Evolutionary conservation across 345 rosid genomes (phyloP).

Genomic region (Cardamine chenopodiifolia): DNA sequence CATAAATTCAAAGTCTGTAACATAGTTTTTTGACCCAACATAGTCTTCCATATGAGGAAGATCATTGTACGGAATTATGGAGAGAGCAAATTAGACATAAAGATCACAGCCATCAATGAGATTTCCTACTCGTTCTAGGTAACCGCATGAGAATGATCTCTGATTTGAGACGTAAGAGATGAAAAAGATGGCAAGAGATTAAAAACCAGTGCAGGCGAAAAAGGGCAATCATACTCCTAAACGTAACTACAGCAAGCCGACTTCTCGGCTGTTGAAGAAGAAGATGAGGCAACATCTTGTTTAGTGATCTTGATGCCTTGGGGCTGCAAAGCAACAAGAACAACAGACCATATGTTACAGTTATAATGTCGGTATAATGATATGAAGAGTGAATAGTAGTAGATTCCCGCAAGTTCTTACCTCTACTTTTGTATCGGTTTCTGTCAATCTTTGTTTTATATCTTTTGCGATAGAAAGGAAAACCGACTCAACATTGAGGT

Average conservation of each 20-base stretch:
- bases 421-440: conserved; percentile 44
- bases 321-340: conserved; percentile 46
- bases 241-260: conserved; percentile 66
- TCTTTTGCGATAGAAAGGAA: conserved; percentile 64
- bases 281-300: conserved; percentile 49
- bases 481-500: conserved; percentile 60
- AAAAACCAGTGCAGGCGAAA: conserved; percentile 24
- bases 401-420: conserved; percentile 23
- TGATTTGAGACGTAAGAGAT: conserved; percentile 41
- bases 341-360: background rate
- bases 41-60: conserved; percentile 32
- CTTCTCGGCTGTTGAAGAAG: conserved; percentile 57
- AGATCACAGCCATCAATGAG: conserved; percentile 45
- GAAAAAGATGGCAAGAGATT: conserved; percentile 28
- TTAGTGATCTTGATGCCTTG: conserved; percentile 71
- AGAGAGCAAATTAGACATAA: conserved; percentile 40
- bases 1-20: conserved; percentile 30
- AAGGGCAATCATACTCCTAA: conserved; percentile 38
- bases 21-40: conserved; percentile 37
- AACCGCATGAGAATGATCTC: conserved; percentile 39
- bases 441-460: conserved; percentile 59
- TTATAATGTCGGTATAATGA: background rate
- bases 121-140: conserved; percentile 40
- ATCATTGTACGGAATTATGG: conserved; percentile 27
- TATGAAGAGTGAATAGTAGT: background rate